phyloP scores from a whole-genome alignment of 257 asterid genomes.

The Nicotiana attenuata region DNA sequence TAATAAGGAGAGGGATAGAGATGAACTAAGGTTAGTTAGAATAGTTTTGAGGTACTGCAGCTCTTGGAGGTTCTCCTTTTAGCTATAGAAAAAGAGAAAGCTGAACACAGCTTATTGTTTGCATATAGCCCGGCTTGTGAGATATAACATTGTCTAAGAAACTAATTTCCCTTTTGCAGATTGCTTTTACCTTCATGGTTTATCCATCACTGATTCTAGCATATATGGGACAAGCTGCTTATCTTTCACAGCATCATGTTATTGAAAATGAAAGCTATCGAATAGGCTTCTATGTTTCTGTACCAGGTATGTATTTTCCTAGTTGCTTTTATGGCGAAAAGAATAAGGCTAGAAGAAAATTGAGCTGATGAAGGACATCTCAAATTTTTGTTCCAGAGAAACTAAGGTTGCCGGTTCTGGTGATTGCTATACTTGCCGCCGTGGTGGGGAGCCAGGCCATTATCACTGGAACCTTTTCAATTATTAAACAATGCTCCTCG shows the following conservation, averaged over 20 bases:
- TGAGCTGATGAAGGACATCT: not conserved
- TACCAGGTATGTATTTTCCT: no score
- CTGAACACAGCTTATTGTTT: not conserved
- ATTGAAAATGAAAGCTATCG: constrained; percentile 25
- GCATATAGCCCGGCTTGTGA: not conserved
- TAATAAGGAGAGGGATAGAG: not conserved
- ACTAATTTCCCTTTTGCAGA: constrained; percentile 30
- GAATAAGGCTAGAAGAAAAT: not conserved
- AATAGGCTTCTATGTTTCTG: constrained; percentile 61
- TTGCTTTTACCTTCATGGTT: constrained; percentile 69
- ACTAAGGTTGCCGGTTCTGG: constrained; percentile 81
- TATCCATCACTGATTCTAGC: constrained; percentile 45
- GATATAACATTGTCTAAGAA: constrained; percentile 17
- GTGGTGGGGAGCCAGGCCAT: constrained; percentile 95
- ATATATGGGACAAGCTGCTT: constrained; percentile 93
- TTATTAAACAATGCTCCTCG: constrained; percentile 87
- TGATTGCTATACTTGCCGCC: constrained; percentile 86
- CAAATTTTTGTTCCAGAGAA: constrained; percentile 16
- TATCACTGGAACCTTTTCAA: constrained; percentile 83
- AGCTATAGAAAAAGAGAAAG: not conserved
- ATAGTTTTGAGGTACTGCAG: not conserved
- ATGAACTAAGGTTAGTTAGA: not conserved
- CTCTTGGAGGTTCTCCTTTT: not conserved
- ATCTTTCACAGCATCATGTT: constrained; percentile 66
- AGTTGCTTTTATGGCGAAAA: not conserved